Percentiles rank a stretch among this genome's conserved stretches.
Evolutionary conservation across 2,329 filamentous ascomycete genomes (phyloP).

Genomic region (Neurospora sp.): DNA sequence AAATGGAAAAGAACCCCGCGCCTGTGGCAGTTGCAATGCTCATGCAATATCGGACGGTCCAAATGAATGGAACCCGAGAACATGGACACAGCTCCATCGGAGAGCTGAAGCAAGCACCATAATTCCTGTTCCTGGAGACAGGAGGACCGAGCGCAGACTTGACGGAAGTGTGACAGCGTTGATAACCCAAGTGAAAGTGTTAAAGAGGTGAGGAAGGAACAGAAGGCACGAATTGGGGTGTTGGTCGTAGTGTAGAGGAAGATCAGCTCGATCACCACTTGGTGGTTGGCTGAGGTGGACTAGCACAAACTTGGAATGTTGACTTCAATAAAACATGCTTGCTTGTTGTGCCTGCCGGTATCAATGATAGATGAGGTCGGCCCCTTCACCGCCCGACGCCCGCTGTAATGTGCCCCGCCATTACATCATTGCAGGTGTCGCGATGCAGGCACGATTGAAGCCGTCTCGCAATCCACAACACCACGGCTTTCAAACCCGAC

Average conservation of each 20-base stretch:
- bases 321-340: background rate
- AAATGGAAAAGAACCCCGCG: background rate
- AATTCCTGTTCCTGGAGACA: background rate
- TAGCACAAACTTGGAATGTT: background rate
- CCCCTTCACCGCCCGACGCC: background rate
- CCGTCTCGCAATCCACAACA: background rate
- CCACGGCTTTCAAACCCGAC: background rate
- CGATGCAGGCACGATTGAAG: background rate
- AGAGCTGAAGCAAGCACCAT: background rate
- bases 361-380: background rate
- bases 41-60: background rate
- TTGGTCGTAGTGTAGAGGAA: background rate
- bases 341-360: background rate
- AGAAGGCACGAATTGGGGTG: background rate
- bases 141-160: background rate
- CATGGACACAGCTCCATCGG: background rate
- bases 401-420: background rate
- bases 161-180: background rate
- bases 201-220: background rate
- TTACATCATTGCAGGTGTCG: background rate
- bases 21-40: background rate
- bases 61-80: background rate
- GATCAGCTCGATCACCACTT: background rate
- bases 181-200: background rate
- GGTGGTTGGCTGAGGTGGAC: background rate